Percentiles rank a stretch among this genome's conserved stretches.
These are phyloP conservation scores for Endotrypanum monterogeii DNA, from an alignment of 208 protist genomes.

Conservation along the genomic window DNA sequence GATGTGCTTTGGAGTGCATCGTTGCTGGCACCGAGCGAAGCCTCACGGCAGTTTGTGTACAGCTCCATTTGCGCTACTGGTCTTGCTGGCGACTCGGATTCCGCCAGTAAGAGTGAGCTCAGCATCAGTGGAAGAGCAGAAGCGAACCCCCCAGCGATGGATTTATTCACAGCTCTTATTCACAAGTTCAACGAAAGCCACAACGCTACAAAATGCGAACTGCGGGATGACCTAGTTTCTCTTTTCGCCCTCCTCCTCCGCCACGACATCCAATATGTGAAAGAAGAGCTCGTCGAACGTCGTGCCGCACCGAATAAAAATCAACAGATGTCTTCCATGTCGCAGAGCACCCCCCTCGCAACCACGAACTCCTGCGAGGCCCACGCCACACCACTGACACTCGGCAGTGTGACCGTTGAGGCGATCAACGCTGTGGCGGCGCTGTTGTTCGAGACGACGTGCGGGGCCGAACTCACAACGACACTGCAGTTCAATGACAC, in stretches of 20 bases:
- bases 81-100: not conserved
- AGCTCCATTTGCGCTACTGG: constrained; percentile 2
- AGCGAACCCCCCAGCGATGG: constrained; percentile 36
- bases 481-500: constrained; percentile 1
- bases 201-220: constrained; percentile 53
- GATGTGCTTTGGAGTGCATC: constrained; percentile 61
- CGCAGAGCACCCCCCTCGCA: not conserved
- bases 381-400: constrained; percentile 18
- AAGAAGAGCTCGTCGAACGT: constrained; percentile 15
- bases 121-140: not conserved
- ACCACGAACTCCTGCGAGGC: not conserved
- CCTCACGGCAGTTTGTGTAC: constrained; percentile 47
- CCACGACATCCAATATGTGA: constrained; percentile 24
- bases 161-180: constrained; percentile 59
- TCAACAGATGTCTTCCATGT: not conserved
- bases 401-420: constrained; percentile 37
- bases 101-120: not conserved
- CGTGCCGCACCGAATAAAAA: not conserved
- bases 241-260: constrained; percentile 53
- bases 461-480: constrained; percentile 55
- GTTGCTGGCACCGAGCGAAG: constrained; percentile 35
- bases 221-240: constrained; percentile 65
- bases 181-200: constrained; percentile 61
- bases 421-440: constrained; percentile 64
- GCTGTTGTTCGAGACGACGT: constrained; percentile 72